Evolutionary conservation across 805 yeast species (phyloP), one percentile per base, ranked within the genome.

Genomic region (Candida berthetii): DNA sequence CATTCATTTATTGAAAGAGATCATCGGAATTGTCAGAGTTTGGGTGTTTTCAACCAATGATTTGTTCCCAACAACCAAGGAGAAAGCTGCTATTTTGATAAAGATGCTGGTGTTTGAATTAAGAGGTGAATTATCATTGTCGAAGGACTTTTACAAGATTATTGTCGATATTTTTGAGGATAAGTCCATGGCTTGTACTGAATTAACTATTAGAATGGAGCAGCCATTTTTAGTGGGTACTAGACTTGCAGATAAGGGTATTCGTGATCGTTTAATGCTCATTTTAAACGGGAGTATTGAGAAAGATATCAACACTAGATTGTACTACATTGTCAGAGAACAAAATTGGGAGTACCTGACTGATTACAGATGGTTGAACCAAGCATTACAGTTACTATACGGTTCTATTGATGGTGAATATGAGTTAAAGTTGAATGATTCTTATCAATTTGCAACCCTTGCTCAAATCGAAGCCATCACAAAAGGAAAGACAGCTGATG

Each of bases 321-420:
- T 93, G 29, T 80, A 82, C 48, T 95, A 95, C 52, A 82, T 91
- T 8, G 75, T 95, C n/a, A 69, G 91, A 31, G 98, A 93, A 53
- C 99, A 93, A 59, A 91, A 88, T 54, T 93, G 99, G 99, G 99
- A 93, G 57, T 84, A 77, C 49, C 66, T 93, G 31, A 90, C 95
- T 1, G 99, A 93, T 49, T 85, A 85, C 53, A 85, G 89, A 34
- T 93, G 99, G 99, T 64, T 91, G 46, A 88, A 88, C 58, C 98
- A 91, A 60, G 98, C 96, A 0, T 68, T 87, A 16, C 96, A 90
- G 56, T 63, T 95, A 24, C 63, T 93, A 7, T 87, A 83, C 54
- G 96, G 93, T 0, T 72, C 96, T 0, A 80, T 86, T 49, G 82
- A 82, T 43, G 61, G 60, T 32, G 71, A 72, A 1, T 66, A 72